Evolutionary conservation across 345 rosid genomes (phyloP), one percentile per base, ranked within the genome.

Genomic region (Melaleuca quinquenervia): DNA sequence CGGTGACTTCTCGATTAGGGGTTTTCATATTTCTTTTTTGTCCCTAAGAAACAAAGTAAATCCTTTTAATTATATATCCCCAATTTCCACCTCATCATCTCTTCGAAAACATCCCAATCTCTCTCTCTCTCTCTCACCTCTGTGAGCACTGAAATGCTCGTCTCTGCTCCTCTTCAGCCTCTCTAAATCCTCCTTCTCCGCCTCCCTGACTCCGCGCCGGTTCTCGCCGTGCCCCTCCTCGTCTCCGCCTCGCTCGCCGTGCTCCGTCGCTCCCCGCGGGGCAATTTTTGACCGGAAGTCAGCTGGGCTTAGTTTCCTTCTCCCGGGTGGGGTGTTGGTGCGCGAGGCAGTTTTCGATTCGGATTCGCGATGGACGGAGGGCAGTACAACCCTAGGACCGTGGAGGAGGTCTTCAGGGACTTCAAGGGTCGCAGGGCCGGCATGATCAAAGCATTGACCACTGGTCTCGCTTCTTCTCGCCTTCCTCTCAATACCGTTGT

Each of bases 401-500:
- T 96, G 6, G 96, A 96, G 88, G 98, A 95, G 82, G 94, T 94
- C 55, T 94, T 95, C 89, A 86, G 89, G n/a, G 98, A 95, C 86
- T 94, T 94, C 90, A 96, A 92, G 87, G 96, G 95, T 60, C 98
- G 98, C 78, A 90, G 98, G 78, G 93, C 94, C 78, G 98, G 91
- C 86, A 88, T 96, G 89, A 89, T 96, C 87, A 94, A 88, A 87
- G 98, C 98, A 87, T 89, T 96, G 76, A 94, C 97, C 64, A 86
- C 91, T 53, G 97, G 98, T 94, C 87, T 84, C 76, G 86, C 44
- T 6, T 91, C 85, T 82, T 76, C 85, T 13, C 58, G 58, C 44
- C 41, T 54, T 51, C 29, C 55, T 85, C 83, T 60, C 62, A 24
- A 52, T 80, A 54, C 74, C 78, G 18, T 29, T 52, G 41, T 51